Base-by-base conservation (phyloP, 1,139 yeast species). In the Suhomyces wounanorum region DNA sequence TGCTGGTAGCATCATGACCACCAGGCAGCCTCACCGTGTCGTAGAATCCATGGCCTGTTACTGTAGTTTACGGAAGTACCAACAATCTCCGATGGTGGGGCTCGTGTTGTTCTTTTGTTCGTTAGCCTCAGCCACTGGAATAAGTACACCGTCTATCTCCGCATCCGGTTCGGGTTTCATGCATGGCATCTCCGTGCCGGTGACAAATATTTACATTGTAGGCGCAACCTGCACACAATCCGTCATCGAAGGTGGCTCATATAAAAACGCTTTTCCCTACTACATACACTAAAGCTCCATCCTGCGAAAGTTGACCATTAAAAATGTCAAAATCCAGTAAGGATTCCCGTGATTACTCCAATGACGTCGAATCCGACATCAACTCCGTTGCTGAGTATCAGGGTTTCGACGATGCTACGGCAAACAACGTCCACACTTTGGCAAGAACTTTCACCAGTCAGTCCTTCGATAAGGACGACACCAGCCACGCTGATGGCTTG, bases 381-480 rank as follows among this genome's bases (percentile, higher is more conserved):
- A 59, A 62, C 42, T 63, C 69, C 10, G 57, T 68, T 11, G 56
- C 60, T 43, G 70, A 69, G 47, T 78, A 77, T 56, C 64, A 67
- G 6, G 83, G 83, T 0, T 76, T 73, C 54, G 69, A 67, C 50
- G 56, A 55, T 0, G 44, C 53, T 1, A 65, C 70, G 3, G 70
- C 67, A 28, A 52, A 59, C 4, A 55, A 69, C 43, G 66, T 85
- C 82, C 55, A 82, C 73, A 72, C 84, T 74, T 41, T 88, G 75
- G 96, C 95, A 58, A 74, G 68, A 77, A 83, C 52, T 73, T 79
- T 68, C 69, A 72, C 80, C 31, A 59, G 61, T 46, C 52, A 56
- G 28, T 57, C 66, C 21, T 46, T 53, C 18, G 49, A 50, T 16
- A 51, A 49, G 13, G 45, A 46, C 31, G 48, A 38, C 31, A 49